Conservation (phyloP, 2,329 filamentous ascomycete genomes). For the Stagonosporopsis cucurbitacearum region DNA sequence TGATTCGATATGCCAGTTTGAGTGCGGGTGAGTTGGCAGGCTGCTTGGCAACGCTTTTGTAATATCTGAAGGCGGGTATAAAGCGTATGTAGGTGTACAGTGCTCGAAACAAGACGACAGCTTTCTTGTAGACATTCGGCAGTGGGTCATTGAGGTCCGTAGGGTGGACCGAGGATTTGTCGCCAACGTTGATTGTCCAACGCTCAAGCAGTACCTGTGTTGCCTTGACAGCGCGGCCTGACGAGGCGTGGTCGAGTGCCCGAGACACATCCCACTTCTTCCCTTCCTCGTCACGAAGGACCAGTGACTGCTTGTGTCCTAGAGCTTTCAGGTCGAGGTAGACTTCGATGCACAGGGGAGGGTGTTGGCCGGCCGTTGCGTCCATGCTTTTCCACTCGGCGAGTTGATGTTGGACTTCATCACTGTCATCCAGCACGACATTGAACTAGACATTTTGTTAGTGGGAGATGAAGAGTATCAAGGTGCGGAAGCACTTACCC, state of each 20-base stretch:
- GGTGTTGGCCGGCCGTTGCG: slow-evolving; percentile 76
- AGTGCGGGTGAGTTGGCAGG: slow-evolving; percentile 67
- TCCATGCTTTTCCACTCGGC: slow-evolving; percentile 82
- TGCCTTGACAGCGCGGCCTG: slow-evolving; percentile 49
- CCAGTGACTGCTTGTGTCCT: slow-evolving; percentile 83
- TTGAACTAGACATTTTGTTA: slow-evolving; percentile 72
- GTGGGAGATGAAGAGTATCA: not conserved
- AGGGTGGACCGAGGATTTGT: slow-evolving; percentile 60
- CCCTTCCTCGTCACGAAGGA: slow-evolving; percentile 85
- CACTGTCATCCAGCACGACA: slow-evolving; percentile 90
- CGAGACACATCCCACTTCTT: slow-evolving; percentile 93
- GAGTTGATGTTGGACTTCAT: slow-evolving; percentile 82
- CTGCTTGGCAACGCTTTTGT: slow-evolving; percentile 74
- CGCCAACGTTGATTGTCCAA: slow-evolving; percentile 85
- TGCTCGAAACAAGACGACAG: slow-evolving; percentile 91
- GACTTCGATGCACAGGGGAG: slow-evolving; percentile 86
- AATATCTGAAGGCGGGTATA: slow-evolving; percentile 85
- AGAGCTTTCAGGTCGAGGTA: slow-evolving; percentile 83
- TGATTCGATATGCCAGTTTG: slow-evolving; percentile 80
- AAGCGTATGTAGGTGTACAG: slow-evolving; percentile 83
- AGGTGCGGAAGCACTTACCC: slow-evolving; percentile 65
- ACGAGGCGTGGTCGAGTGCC: slow-evolving; percentile 70
- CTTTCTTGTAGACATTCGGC: slow-evolving; percentile 95
- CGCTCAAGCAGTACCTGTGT: slow-evolving; percentile 86
- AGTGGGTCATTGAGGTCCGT: slow-evolving; percentile 66